Percentiles rank a stretch among this genome's conserved stretches.
Conservation (phyloP, 1,139 yeast species). For the Sugiyamaella sp. region DNA sequence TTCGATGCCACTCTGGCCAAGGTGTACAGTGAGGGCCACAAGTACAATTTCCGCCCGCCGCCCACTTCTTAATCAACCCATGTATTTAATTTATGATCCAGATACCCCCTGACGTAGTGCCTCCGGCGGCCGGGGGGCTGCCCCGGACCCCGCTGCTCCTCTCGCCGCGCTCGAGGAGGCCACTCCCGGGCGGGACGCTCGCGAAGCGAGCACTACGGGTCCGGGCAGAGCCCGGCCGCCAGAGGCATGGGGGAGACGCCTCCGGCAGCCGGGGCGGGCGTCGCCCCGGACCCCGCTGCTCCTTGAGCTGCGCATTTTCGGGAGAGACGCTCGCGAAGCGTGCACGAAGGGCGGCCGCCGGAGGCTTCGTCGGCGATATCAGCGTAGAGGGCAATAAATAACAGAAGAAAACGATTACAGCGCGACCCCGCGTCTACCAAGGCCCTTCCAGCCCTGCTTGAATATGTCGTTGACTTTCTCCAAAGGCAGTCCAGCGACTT, state of each 20-base stretch:
- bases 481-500: conserved; percentile 51
- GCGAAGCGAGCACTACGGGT: neutral
- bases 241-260: too few species aligned
- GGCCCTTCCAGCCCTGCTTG: conserved; percentile 16
- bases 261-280: too few species aligned
- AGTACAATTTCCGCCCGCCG: conserved; percentile 62
- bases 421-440: conserved; percentile 8
- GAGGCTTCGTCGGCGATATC: too few species aligned
- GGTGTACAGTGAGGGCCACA: conserved; percentile 77
- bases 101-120: too few species aligned
- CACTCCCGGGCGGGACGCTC: neutral
- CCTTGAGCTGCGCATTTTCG: too few species aligned
- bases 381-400: too few species aligned
- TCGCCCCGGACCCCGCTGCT: too few species aligned
- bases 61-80: neutral
- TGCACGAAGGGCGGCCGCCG: too few species aligned
- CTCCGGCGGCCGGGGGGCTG: neutral
- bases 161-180: neutral
- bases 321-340: too few species aligned
- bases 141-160: neutral
- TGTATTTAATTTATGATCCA: neutral
- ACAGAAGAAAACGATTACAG: neutral
- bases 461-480: conserved; percentile 50
- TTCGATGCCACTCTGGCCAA: conserved; percentile 64
- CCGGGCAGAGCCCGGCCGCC: neutral